Evolutionary conservation across 225 moss, liverwort and hornwort genomes (phyloP).

Genomic region (Bryoerythrophyllum caledonicum): DNA sequence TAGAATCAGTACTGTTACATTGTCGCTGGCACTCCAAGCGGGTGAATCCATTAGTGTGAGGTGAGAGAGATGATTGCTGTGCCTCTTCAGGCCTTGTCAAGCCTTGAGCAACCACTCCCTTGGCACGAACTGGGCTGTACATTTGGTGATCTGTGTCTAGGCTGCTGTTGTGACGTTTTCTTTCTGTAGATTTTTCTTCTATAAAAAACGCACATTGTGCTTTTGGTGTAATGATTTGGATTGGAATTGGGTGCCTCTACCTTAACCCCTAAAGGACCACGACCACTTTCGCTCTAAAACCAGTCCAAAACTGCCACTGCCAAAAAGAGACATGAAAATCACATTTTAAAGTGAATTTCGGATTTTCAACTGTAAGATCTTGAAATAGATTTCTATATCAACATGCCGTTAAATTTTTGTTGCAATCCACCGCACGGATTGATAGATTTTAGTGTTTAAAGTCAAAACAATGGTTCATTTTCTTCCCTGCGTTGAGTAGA

Average conservation of each 20-base stretch:
- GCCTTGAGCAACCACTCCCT: constrained; percentile 7
- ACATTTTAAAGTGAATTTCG: no score
- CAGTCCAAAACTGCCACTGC: no score
- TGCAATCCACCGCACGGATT: no score
- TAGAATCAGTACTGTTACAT: not conserved
- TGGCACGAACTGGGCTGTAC: not conserved
- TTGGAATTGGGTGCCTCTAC: not conserved
- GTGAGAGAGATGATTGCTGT: constrained; percentile 17
- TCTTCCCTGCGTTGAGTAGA: no score
- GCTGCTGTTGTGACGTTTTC: not conserved
- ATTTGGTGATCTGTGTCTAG: constrained; percentile 1
- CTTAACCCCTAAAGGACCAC: no score
- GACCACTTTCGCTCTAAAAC: no score
- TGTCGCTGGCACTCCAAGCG: not conserved
- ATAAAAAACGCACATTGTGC: not conserved
- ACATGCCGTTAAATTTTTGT: no score
- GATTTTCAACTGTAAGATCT: no score
- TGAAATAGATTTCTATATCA: no score
- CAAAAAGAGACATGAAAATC: no score
- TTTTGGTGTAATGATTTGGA: not conserved
- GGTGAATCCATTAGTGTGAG: constrained; percentile 20
- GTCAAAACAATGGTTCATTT: no score
- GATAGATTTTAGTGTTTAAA: no score
- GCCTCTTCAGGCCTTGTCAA: constrained; percentile 5
- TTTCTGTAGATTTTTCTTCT: not conserved